These are phyloP conservation scores for Trichoderma arundinaceum DNA, from an alignment of 2,329 filamentous ascomycete species.

Conservation along the genomic window DNA sequence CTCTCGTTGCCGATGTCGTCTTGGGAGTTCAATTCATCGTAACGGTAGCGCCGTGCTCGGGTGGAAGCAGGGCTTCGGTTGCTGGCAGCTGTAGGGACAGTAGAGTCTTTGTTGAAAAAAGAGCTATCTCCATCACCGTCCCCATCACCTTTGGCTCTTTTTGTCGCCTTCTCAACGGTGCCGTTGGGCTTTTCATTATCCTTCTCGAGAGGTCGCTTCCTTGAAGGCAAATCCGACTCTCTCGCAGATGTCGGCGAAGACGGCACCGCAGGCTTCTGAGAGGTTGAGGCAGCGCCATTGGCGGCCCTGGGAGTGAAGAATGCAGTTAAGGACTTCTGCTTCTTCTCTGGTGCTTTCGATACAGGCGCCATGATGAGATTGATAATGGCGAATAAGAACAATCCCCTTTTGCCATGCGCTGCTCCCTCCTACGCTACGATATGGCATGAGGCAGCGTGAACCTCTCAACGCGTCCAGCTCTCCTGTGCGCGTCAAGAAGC, in stretches of 20 bases:
- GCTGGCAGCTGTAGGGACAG: not conserved
- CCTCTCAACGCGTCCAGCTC: slow-evolving; percentile 27
- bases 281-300: slow-evolving; percentile 51
- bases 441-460: slow-evolving; percentile 7
- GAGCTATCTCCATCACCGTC: slow-evolving; percentile 45
- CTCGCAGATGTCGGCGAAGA: slow-evolving; percentile 39
- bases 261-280: slow-evolving; percentile 43
- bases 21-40: slow-evolving; percentile 51
- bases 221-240: slow-evolving; percentile 41
- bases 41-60: slow-evolving; percentile 60
- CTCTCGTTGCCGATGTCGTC: slow-evolving; percentile 50
- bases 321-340: slow-evolving; percentile 82
- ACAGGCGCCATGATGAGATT: slow-evolving; percentile 42
- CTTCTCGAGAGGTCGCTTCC: slow-evolving; percentile 60
- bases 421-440: not conserved
- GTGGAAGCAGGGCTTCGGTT: slow-evolving; percentile 38
- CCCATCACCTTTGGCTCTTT: slow-evolving; percentile 45
- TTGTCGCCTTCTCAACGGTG: slow-evolving; percentile 6
- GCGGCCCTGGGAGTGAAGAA: slow-evolving; percentile 74
- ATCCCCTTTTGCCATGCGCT: not conserved
- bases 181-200: slow-evolving; percentile 47
- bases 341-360: slow-evolving; percentile 58
- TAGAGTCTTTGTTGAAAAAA: slow-evolving; percentile 40
- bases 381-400: not conserved
- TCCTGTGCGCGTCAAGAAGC: slow-evolving; percentile 19